Percentiles rank a stretch among this genome's conserved stretches.
These are phyloP conservation scores for Suhomyces kunorum DNA, from an alignment of 1,139 yeast genomes.

Conservation along the genomic window DNA sequence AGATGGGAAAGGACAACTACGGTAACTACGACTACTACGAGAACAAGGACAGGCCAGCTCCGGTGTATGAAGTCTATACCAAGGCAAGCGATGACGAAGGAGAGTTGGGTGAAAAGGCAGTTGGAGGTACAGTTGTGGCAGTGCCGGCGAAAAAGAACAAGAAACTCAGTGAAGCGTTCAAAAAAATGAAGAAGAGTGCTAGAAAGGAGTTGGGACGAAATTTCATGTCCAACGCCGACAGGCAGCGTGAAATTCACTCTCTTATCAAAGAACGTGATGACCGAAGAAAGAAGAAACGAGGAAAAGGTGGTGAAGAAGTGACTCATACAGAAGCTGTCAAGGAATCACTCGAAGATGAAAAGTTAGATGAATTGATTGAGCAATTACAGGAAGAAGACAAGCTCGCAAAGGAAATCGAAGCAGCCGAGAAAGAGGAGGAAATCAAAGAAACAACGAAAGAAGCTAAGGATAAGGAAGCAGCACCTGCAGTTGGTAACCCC, in stretches of 20 bases:
- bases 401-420: constrained; percentile 3
- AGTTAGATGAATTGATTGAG: constrained; percentile 6
- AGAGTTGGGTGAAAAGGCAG: constrained; percentile 8
- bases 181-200: constrained; percentile 28
- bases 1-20: constrained; percentile 37
- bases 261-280: constrained; percentile 19
- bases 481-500: constrained; percentile 18
- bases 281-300: constrained; percentile 10
- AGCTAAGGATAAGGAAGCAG: neutral
- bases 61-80: constrained; percentile 10
- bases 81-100: constrained; percentile 14
- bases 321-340: constrained; percentile 5
- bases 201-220: constrained; percentile 37
- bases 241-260: constrained; percentile 23
- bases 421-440: neutral
- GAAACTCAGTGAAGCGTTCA: constrained; percentile 29
- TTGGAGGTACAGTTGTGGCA: no score
- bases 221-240: constrained; percentile 29
- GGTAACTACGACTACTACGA: constrained; percentile 41
- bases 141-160: constrained; percentile 24
- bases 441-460: neutral
- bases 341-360: constrained; percentile 5
- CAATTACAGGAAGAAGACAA: constrained; percentile 1
- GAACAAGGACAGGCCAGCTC: constrained; percentile 17
- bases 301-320: constrained; percentile 3